These are phyloP conservation scores for Termitomyces sp. DNA, from an alignment of 768 basidiomycete species.

Conservation along the genomic window DNA sequence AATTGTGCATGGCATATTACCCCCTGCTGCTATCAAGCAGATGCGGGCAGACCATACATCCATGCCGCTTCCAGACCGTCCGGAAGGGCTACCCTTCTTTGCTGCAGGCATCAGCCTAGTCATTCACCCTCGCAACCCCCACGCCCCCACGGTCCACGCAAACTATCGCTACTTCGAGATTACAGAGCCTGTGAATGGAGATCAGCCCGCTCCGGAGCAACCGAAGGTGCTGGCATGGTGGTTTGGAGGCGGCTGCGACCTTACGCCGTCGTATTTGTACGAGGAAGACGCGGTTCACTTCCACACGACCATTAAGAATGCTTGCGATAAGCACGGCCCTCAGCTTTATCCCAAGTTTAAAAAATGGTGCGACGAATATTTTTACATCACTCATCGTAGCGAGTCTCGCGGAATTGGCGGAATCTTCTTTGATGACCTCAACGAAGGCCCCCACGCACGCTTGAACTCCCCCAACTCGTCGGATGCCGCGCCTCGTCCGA, in stretches of 20 bases:
- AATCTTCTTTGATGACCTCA: constrained; percentile 94
- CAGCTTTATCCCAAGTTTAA: constrained; percentile 78
- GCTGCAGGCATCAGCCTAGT: constrained; percentile 91
- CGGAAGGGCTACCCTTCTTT: constrained; percentile 80
- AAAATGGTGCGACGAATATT: constrained; percentile 97
- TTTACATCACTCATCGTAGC: constrained; percentile 80
- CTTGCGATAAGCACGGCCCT: constrained; percentile 68
- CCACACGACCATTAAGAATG: constrained; percentile 69
- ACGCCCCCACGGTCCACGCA: constrained; percentile 89
- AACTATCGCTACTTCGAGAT: constrained; percentile 99
- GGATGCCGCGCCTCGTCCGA: constrained; percentile 37
- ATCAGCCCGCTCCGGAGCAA: constrained; percentile 24
- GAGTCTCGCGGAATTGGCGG: constrained; percentile 92
- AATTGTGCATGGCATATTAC: constrained; percentile 82
- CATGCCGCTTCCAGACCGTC: constrained; percentile 58
- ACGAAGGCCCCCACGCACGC: constrained; percentile 55
- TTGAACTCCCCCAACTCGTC: constrained; percentile 31
- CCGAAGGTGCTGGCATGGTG: constrained; percentile 84
- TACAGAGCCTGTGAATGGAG: constrained; percentile 37
- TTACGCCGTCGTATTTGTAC: constrained; percentile 94
- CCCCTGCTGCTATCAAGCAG: constrained; percentile 85
- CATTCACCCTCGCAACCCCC: constrained; percentile 90
- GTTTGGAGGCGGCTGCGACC: constrained; percentile 96
- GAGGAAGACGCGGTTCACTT: constrained; percentile 85
- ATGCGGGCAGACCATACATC: constrained; percentile 91